Evolutionary conservation across 1,284 basidiomycete species (phyloP), one percentile per base, ranked within the genome.

Genomic region (Tetrapyrgos nigripes): DNA sequence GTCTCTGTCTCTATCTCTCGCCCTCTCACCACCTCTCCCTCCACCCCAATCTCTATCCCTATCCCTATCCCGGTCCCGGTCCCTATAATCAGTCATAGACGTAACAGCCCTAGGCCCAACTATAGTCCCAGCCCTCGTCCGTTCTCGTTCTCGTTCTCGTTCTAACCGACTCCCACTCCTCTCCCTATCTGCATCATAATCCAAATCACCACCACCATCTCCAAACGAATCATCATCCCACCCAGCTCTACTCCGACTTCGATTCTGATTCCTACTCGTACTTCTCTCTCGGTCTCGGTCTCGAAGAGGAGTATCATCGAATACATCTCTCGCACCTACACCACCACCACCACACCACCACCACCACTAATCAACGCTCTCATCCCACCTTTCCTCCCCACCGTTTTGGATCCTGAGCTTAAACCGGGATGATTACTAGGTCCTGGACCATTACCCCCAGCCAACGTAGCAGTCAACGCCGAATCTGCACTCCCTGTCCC

Each of bases 331-430:
- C 28, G 48, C 59, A 21, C 21, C 47, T 43, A 50, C 28, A 50
- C 49, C 45, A 37, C 50, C 48, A 43, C 37, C 46, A 44, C 50
- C 44, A 70, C 66, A 82, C 57, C 92, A 5, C 91, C 91, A 1
- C 91, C 89, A 3, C n/a, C n/a, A 89, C 88, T 55, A 85, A 80
- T 54, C 92, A 69, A n/a, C 86, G 84, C 70, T 91, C 88, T 2
- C 87, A 83, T 8, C 89, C 72, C 10, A 92, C 72, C 65, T n/a
- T 33, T 40, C 37, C 37, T 40, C 19, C 37, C 37, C 37, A 40
- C 13, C 37, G 37, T 40, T n/a, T 40, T 40, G 14, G 37, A 40
- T 17, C 37, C 37, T 4, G 37, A 40, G 5, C 6, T n/a, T 40
- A 17, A 11, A 17, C 37, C 19, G 4, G 37, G 19, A 6, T n/a